Evolutionary conservation across 371 early-diverging fungal species (phyloP), one percentile per base, ranked within the genome.

Genomic region (Apophysomyces trapeziformis): DNA sequence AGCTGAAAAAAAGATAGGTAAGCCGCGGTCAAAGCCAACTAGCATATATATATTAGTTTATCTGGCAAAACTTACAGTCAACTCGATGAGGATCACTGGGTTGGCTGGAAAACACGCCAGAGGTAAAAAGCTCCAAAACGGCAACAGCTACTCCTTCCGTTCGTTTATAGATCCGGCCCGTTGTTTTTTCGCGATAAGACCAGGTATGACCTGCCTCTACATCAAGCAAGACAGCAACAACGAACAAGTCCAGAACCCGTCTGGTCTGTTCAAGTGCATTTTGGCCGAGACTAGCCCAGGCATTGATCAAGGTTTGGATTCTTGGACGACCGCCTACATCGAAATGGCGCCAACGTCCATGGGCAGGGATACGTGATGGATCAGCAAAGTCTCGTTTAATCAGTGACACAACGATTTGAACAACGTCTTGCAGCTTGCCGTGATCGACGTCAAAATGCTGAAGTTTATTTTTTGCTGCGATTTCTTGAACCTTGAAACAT

Each of bases 261-360:
- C 91, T 81, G 5, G 90, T 86, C 41, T 85, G 86, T 69, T 92
- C 93, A 54, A 83, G 46, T n/a, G 71, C 57, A 58, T 83, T 79
- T 21, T 83, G 79, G 12, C 78, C 77, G 7, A 72, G 68, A 46
- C 71, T 75, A 0, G 76, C 62, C 84, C 82, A 82, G 5, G 75
- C 65, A 37, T 74, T 68, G 2, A 91, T 67, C 37, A 95, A 73
- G 36, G 84, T 81, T n/a, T 79, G 78, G 32, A 89, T 65, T n/a
- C 92, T 84, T 14, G 83, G 83, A 38, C 79, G 69, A 14, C 78
- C 80, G 7, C 87, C 83, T 13, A 91, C 86, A 63, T 92, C 91
- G 78, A 94, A 96, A 58, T 95, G 95, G 38, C 97, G 88, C 92
- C 95, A 94, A 58, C 97, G 85, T 37, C 95, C 87, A 68, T 97